Percentiles rank a stretch among this genome's conserved stretches.
Conservation (phyloP, 2,329 filamentous ascomycete species). For the Tolypocladium inflatum region DNA sequence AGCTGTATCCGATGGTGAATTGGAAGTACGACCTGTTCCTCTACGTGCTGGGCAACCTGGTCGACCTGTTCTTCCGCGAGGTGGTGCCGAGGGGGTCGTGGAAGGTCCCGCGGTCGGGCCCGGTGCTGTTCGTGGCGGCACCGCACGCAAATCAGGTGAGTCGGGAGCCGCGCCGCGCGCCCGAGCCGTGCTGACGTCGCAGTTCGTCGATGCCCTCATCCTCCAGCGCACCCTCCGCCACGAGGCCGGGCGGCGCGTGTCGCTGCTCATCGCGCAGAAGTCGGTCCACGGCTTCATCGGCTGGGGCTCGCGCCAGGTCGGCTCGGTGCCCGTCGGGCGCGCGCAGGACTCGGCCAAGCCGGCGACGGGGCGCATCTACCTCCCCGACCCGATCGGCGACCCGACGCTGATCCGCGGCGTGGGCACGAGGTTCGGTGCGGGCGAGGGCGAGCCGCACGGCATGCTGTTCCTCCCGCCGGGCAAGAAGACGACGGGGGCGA, state of each 20-base stretch:
- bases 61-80: conserved; percentile 97
- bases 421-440: conserved; percentile 71
- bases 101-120: conserved; percentile 82
- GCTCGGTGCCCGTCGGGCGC: conserved; percentile 85
- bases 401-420: conserved; percentile 71
- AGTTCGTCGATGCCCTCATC: conserved; percentile 94
- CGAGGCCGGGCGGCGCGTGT: conserved; percentile 80
- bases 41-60: conserved; percentile 69
- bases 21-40: conserved; percentile 72
- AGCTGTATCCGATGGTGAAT: conserved; percentile 59
- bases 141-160: conserved; percentile 90
- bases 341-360: conserved; percentile 83
- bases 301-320: conserved; percentile 72
- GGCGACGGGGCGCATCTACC: conserved; percentile 70
- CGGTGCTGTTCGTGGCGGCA: conserved; percentile 90
- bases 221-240: conserved; percentile 82
- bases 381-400: conserved; percentile 79
- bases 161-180: conserved; percentile 1
- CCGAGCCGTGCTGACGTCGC: conserved; percentile 1
- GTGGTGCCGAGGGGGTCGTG: conserved; percentile 91
- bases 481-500: conserved; percentile 67
- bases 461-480: conserved; percentile 79
- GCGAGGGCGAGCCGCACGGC: conserved; percentile 65
- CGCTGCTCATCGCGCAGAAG: conserved; percentile 90
- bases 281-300: conserved; percentile 93